phyloP scores from a whole-genome alignment of 805 yeast genomes.

The Cyberlindnera sargentensis region DNA sequence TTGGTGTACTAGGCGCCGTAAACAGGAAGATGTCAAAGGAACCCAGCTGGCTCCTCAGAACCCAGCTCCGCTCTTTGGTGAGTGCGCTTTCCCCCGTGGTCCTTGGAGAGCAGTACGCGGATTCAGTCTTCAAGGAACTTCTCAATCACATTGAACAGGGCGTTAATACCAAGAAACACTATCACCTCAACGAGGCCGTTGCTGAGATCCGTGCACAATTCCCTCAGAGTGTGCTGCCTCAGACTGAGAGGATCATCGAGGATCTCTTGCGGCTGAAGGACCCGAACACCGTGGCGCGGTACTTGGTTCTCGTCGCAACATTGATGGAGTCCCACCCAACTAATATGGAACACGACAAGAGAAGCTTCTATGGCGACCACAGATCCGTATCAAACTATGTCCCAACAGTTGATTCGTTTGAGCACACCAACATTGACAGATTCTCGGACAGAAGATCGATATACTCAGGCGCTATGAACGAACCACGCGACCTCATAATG shows the following conservation, averaged over 20 bases:
- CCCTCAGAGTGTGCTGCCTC: slow-evolving; percentile 1
- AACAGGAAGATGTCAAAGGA: background rate
- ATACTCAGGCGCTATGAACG: slow-evolving; percentile 20
- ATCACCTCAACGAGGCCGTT: background rate
- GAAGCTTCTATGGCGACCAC: slow-evolving; percentile 4
- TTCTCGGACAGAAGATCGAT: slow-evolving; percentile 32
- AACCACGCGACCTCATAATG: slow-evolving; percentile 18
- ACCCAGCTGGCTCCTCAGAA: background rate
- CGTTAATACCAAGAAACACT: background rate
- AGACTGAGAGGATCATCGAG: slow-evolving; percentile 5
- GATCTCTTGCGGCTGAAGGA: slow-evolving; percentile 4
- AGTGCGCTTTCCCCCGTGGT: slow-evolving; percentile 9
- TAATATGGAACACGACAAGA: background rate
- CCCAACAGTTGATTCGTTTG: slow-evolving; percentile 32
- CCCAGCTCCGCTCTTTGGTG: slow-evolving; percentile 17
- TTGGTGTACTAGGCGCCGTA: background rate
- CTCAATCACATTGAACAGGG: slow-evolving; percentile 1
- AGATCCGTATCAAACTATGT: slow-evolving; percentile 9
- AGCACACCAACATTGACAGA: slow-evolving; percentile 28
- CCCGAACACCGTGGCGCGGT: slow-evolving; percentile 7
- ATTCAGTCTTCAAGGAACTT: slow-evolving; percentile 14
- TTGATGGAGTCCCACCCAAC: slow-evolving; percentile 1
- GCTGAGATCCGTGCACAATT: background rate
- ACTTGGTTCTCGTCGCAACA: slow-evolving; percentile 1
- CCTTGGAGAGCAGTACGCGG: slow-evolving; percentile 7